Evolutionary conservation across 306 rosid species (phyloP), one percentile per base, ranked within the genome.

Genomic region (Cicer pinnatifidum): DNA sequence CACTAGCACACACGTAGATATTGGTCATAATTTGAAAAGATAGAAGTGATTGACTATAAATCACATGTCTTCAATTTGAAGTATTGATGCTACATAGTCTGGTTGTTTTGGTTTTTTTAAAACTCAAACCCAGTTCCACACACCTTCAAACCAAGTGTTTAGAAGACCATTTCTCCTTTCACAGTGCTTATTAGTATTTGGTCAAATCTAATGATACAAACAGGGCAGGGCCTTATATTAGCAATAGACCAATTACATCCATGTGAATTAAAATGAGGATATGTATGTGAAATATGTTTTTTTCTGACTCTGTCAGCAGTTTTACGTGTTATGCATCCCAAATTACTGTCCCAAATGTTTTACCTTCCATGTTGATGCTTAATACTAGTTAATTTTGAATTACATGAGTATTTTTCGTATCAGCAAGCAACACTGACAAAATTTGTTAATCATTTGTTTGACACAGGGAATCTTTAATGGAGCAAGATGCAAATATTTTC

Each of bases 401-500:
- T 67, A 48, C 12, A 44, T 77, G 69, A 9, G 51, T 35, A 68
- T 16, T 58, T 72, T 65, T 28, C 35, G 5, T 39, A 20, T 48
- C 51, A 38, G 43, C 47, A 33, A 33, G 20, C 46, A 41, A 48
- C 9, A 16, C 9, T 47, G 62, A 48, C 69, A 50, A 62, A 57
- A 44, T 68, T n/a, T 63, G 60, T 83, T 67, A 50, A 72, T 53
- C 45, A 33, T 57, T 53, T 38, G 71, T 50, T 39, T 73, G 78
- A 44, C 58, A 38, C 79, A 79, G 85, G 83, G 76, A 81, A 70
- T 70, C 44, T 23, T 72, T 23, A 35, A 74, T 56, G 13, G 80
- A 69, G 53, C 76, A 46, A 9, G 50, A 39, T 23, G 76, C 73
- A 11, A 10, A 23, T 28, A 45, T 75, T 54, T 16, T 12, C 70